A percentile compares a stretch with the other conserved stretches of the same genome.
Evolutionary conservation across 1,284 basidiomycete species (phyloP).

Genomic region (Sanghuangporus sanghuang): DNA sequence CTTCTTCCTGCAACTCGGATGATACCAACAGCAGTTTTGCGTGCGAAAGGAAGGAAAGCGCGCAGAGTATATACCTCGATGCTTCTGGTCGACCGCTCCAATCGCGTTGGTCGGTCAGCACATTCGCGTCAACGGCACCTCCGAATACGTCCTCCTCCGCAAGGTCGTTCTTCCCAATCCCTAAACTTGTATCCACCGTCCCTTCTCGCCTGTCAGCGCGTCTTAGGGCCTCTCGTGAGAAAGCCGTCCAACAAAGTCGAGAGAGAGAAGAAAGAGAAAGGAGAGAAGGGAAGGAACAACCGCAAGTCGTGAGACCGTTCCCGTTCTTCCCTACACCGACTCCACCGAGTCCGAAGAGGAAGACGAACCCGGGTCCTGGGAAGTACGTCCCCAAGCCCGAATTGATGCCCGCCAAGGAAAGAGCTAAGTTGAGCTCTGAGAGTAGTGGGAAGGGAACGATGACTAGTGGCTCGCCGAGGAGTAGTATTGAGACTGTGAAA

Average conservation of each 20-base stretch:
- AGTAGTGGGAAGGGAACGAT: neutral
- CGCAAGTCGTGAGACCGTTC: neutral
- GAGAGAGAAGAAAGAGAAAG: neutral
- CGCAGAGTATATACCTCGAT: slow-evolving; percentile 3
- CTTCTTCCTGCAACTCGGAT: neutral
- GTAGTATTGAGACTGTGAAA: neutral
- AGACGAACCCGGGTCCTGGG: slow-evolving; percentile 15
- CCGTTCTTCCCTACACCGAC: slow-evolving; percentile 17
- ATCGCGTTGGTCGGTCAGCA: slow-evolving; percentile 15
- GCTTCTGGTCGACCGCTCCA: slow-evolving; percentile 7
- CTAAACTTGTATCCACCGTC: slow-evolving; percentile 7
- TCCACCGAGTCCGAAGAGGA: slow-evolving; percentile 10
- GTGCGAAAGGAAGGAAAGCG: neutral
- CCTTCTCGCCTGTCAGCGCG: neutral
- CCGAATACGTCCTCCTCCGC: slow-evolving; percentile 4
- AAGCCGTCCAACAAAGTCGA: neutral
- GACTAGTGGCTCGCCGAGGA: neutral
- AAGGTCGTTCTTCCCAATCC: slow-evolving; percentile 8
- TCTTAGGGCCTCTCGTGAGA: neutral
- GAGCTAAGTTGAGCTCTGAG: neutral
- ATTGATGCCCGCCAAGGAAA: neutral
- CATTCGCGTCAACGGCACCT: slow-evolving; percentile 8
- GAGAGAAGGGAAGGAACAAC: neutral
- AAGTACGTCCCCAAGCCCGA: slow-evolving; percentile 7
- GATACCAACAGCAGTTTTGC: neutral